Evolutionary conservation across 116 monocot species (phyloP), one percentile per base, ranked within the genome.

Genomic region (Trichopus zeylanicus): DNA sequence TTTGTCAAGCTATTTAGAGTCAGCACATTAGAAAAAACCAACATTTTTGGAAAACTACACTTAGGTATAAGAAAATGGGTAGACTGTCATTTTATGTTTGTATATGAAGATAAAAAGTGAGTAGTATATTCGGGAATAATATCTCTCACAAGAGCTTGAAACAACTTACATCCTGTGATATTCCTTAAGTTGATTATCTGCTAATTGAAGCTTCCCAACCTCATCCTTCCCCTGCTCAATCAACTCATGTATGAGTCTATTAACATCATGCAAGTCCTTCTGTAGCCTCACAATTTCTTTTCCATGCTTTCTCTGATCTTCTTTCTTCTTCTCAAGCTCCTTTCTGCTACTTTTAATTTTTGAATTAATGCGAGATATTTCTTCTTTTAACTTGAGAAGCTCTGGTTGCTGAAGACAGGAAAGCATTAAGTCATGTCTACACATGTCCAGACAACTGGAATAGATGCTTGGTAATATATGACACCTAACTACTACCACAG

Each of bases 331-430:
- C 18, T 87, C 84, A 11, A 91, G 76, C 78, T 98, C 97, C 58
- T 98, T 98, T 38, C 76, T 85, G 62, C 80, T 86, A 42, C 97
- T 98, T 73, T 98, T 98, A 60, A 98, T 87, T 84, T 98, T 98
- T 60, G 97, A 98, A 74, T 87, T 84, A 46, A 98, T 85, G 29
- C 97, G 87, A 42, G 97, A 98, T 28, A 73, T 82, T 65, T 80
- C 91, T 58, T 98, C 97, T 70, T 85, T 98, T 46, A 98, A 48
- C 62, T 91, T 98, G 52, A 98, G 88, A 67, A 91, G 91, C 66
- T 98, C 97, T 48, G 97, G 97, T 98, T 98, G 97, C 97, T 98
- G 78, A 37, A 69, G 62, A 33, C 25, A 63, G 13, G 42, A 42
- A 42, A n/a, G 42, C 12, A 42, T 42, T 42, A 42, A 33, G 8